Evolutionary conservation across 1,139 yeast species (phyloP).

Genomic region (Pichia terricola): DNA sequence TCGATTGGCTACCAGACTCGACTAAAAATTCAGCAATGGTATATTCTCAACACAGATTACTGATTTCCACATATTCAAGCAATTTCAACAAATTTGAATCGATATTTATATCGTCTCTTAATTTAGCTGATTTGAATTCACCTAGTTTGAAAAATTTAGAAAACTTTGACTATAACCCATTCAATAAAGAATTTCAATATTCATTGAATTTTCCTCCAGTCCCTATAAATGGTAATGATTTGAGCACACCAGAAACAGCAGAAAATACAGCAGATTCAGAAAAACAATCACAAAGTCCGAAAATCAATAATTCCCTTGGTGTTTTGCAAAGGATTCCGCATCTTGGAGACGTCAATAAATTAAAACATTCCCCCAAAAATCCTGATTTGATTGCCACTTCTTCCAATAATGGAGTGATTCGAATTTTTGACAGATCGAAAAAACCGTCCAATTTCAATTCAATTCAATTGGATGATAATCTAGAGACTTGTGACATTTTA

Average conservation of each 20-base stretch:
- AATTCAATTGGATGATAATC: neutral
- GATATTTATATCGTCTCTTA: conserved; percentile 10
- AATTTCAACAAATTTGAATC: conserved; percentile 18
- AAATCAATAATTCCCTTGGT: conserved; percentile 30
- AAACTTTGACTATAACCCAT: conserved; percentile 11
- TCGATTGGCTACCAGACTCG: conserved; percentile 44
- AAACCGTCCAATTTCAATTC: conserved; percentile 29
- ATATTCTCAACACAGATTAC: conserved; percentile 17
- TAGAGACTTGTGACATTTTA: conserved; percentile 19
- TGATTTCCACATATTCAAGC: conserved; percentile 24
- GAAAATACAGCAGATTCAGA: neutral
- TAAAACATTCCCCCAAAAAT: conserved; percentile 74
- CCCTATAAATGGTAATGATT: neutral
- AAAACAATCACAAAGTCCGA: neutral
- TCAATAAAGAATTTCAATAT: conserved; percentile 20
- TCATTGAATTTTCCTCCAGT: neutral
- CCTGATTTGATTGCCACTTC: conserved; percentile 67
- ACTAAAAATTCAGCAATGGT: conserved; percentile 2
- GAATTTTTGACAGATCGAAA: conserved; percentile 43
- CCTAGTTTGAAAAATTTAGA: conserved; percentile 5
- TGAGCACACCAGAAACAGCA: neutral
- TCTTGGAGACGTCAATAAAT: conserved; percentile 49
- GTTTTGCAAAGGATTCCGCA: conserved; percentile 25
- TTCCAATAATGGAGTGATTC: conserved; percentile 19
- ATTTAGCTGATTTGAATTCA: neutral